Conservation (phyloP, 371 early-diverging fungal genomes). For the Rhizopus delemar region DNA sequence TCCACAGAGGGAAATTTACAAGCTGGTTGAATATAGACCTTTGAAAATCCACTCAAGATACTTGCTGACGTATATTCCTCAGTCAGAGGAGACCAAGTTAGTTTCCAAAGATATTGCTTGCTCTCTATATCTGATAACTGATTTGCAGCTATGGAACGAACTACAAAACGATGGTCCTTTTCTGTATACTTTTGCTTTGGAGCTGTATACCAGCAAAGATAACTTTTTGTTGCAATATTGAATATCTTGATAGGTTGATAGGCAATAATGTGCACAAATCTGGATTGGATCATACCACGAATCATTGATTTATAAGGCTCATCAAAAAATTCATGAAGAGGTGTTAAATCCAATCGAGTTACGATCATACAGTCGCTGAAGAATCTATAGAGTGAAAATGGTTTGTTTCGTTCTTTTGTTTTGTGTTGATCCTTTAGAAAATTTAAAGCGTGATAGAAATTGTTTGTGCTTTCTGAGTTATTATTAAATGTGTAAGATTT, state of each 20-base stretch:
- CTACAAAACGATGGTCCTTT: conserved; percentile 8
- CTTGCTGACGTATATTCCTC: not conserved
- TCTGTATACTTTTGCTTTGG: not conserved
- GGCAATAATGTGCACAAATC: conserved; percentile 29
- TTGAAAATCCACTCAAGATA: not conserved
- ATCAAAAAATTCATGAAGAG: conserved; percentile 41
- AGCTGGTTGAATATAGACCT: conserved; percentile 8
- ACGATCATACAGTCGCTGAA: conserved; percentile 9
- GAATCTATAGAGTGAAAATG: not conserved
- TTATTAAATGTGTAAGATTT: conserved; percentile 11
- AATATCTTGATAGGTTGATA: conserved; percentile 39
- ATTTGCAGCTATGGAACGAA: conserved; percentile 16
- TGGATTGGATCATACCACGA: conserved; percentile 24
- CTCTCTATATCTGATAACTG: conserved; percentile 2
- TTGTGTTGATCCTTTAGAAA: conserved; percentile 3
- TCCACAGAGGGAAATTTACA: conserved; percentile 11
- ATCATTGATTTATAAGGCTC: conserved; percentile 22
- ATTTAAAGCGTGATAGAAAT: conserved; percentile 5
- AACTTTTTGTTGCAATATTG: conserved; percentile 31
- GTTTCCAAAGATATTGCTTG: conserved; percentile 36
- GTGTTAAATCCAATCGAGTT: conserved; percentile 22
- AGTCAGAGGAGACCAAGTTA: conserved; percentile 14
- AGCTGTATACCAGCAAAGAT: conserved; percentile 36
- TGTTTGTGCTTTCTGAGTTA: conserved; percentile 6
- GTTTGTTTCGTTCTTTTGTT: not conserved